A percentile compares a stretch with the other conserved stretches of the same genome.
Conservation (phyloP, 2,329 filamentous ascomycete genomes). For the Rhynchosporium graminicola region DNA sequence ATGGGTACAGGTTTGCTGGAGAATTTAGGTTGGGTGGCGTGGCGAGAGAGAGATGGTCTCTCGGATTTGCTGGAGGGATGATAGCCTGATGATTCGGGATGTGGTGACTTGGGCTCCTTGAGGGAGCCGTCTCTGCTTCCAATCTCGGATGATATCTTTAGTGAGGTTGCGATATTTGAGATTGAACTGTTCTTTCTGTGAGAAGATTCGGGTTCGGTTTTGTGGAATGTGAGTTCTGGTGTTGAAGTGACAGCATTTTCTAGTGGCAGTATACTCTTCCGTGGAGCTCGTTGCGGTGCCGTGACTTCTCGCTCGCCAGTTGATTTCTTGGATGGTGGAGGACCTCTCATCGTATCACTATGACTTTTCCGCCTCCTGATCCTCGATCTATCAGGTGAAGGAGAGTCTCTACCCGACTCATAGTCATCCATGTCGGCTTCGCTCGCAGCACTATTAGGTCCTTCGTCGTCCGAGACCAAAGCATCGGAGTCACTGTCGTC, state of each 20-base stretch:
- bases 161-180: constrained; percentile 26
- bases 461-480: constrained; percentile 38
- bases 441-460: constrained; percentile 44
- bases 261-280: constrained; percentile 12
- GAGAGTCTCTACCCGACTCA: constrained; percentile 37
- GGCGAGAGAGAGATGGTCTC: constrained; percentile 53
- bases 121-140: constrained; percentile 24
- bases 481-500: constrained; percentile 46
- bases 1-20: constrained; percentile 73
- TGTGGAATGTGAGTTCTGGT: constrained; percentile 15
- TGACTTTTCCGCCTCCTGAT: constrained; percentile 45
- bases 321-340: constrained; percentile 40
- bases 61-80: constrained; percentile 38
- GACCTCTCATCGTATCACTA: constrained; percentile 43
- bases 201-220: constrained; percentile 15
- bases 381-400: constrained; percentile 19
- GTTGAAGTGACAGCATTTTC: constrained; percentile 3
- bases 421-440: constrained; percentile 46
- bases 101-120: constrained; percentile 18
- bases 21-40: constrained; percentile 63
- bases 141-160: constrained; percentile 19
- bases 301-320: constrained; percentile 36
- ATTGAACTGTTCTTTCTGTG: constrained; percentile 24
- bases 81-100: constrained; percentile 3
- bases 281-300: constrained; percentile 29